Percentiles rank a stretch among this genome's conserved stretches.
phyloP scores from a whole-genome alignment of 192 early-diverging fungal genomes.

The Gonapodya prolifera region DNA sequence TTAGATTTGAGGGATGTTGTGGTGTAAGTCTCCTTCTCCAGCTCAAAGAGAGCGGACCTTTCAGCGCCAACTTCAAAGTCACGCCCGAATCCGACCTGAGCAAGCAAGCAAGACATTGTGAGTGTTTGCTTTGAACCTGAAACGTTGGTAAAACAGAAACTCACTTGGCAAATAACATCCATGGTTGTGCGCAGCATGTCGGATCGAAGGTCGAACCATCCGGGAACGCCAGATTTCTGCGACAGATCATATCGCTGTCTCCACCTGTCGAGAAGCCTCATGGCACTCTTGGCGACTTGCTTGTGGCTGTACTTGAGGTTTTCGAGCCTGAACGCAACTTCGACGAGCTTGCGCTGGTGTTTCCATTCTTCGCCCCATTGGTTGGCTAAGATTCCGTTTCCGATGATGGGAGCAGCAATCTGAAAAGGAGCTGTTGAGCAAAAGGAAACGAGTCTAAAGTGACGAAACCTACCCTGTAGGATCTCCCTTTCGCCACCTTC shows the following conservation, averaged over 20 bases:
- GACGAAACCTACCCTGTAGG: background rate
- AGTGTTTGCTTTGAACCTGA: background rate
- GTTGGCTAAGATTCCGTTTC: background rate
- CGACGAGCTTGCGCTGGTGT: background rate
- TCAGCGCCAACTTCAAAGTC: background rate
- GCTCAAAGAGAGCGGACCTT: background rate
- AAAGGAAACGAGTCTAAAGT: background rate
- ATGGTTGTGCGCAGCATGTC: conserved; percentile 1
- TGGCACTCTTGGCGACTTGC: background rate
- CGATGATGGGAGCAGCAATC: background rate
- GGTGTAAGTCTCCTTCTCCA: background rate
- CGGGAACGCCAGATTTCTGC: background rate
- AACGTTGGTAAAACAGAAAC: too few relatives aligned
- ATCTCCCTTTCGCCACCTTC: background rate
- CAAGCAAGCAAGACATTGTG: background rate
- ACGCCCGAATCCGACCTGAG: background rate
- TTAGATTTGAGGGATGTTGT: background rate
- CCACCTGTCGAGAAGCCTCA: background rate
- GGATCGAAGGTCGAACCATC: background rate
- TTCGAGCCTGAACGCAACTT: background rate
- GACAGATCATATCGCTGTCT: background rate
- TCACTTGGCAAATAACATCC: conserved; percentile 3
- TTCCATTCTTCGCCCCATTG: background rate
- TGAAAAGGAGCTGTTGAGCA: background rate
- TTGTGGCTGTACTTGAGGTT: conserved; percentile 6